These are phyloP conservation scores for Mycosphaerelloides madeirae DNA, from an alignment of 2,329 filamentous ascomycete genomes.

Conservation along the genomic window DNA sequence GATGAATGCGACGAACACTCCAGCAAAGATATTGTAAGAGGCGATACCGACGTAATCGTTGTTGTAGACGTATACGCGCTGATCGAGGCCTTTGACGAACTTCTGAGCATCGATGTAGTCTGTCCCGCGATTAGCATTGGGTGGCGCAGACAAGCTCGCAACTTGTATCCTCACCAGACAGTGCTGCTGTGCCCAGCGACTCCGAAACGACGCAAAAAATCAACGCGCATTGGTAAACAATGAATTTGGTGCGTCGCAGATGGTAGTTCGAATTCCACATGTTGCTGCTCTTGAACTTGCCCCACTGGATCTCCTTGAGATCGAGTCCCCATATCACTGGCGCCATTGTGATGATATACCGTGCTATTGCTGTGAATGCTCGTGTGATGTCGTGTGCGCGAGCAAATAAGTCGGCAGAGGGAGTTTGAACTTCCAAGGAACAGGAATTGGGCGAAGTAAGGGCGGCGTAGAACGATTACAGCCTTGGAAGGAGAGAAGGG, in stretches of 20 bases:
- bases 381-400: too few relatives aligned
- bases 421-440: too few relatives aligned
- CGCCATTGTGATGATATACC: conserved; percentile 20
- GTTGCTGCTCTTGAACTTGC: conserved; percentile 53
- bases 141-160: background rate
- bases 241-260: conserved; percentile 54
- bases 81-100: conserved; percentile 39
- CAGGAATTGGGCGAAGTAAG: too few relatives aligned
- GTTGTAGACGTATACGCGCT: conserved; percentile 47
- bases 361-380: background rate
- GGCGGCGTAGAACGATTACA: too few relatives aligned
- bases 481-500: too few relatives aligned
- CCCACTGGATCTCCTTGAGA: conserved; percentile 54
- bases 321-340: conserved; percentile 55
- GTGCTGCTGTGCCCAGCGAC: conserved; percentile 51
- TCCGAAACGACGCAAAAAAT: conserved; percentile 55
- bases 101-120: conserved; percentile 54
- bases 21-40: conserved; percentile 56
- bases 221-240: conserved; percentile 57
- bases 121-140: conserved; percentile 19
- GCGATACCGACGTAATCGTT: conserved; percentile 53
- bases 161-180: conserved; percentile 42
- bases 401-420: too few relatives aligned
- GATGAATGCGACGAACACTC: conserved; percentile 53
- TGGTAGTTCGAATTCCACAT: conserved; percentile 54